Base-by-base conservation (phyloP, 2,329 filamentous ascomycete species). In the Ceratocystis ficicola region DNA sequence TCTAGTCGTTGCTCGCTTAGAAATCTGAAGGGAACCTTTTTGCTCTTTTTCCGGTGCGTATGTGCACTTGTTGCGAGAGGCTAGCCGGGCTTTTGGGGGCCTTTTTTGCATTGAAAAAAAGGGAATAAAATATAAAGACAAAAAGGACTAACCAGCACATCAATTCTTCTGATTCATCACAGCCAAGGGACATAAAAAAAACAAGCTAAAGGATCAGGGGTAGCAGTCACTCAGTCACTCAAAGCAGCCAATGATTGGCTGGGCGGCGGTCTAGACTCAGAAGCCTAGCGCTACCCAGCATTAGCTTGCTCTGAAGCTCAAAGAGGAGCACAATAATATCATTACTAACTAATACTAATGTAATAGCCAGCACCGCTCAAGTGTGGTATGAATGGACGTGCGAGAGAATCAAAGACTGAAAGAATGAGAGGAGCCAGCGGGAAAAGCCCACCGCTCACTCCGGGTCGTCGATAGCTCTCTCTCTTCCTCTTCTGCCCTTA, bases 151-250 rank as follows among this genome's bases (percentile, higher is more conserved):
- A 44, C 25, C 10, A 63, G 61, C 7, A 63, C 12, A 63, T 10
- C n/a, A 32, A 20, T 10, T 22, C 36, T 41, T 41, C 36, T 12
- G 3, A 50, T 20, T 50, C 20, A 20, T 22, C 46, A 48, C 46
- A 20, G 20, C 63, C 46, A 32, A 5, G 60, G 30, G 36, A 64
- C 30, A 63, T 63, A 3, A 41, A 59, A 52, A 52, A 57, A 64
- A 50, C 5, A 28, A 60, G 46, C 17, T 28, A 57, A 57, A 57
- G 52, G 52, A 57, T 57, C 52, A 57, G 52, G 52, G 52, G 52
- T n/a, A 17, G 6, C 15, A 6, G 52, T 17, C 52, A 3, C 15
- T 1, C 28, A 57, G 28, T 10, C 28, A 5, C 59, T 44, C 59
- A 62, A 30, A 22, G 20, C 5, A 20, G 60, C 8, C 32, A 62